Base-by-base conservation (phyloP, 805 yeast species). In the Metschnikowia kunwiensis region DNA sequence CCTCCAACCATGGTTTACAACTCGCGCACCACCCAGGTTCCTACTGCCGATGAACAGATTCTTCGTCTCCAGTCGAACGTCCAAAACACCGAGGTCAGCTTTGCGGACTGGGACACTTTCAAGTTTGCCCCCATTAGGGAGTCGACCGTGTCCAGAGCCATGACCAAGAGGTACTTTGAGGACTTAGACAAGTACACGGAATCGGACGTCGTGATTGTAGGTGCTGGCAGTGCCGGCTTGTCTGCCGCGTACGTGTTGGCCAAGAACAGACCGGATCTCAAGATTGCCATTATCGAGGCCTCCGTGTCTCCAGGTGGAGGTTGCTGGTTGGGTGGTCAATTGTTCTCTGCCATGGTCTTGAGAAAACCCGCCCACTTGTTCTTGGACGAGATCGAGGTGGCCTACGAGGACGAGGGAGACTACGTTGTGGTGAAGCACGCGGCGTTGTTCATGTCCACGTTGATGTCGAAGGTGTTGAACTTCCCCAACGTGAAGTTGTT, bases 251-350 rank as follows among this genome's bases (percentile, higher is more conserved):
- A 77, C 55, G 76, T 74, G 24, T 67, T 82, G 49, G 87, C 84
- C 33, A 78, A 73, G 57, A 76, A 80, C 53, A 74, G 89, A 57
- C 89, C 91, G 11, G 87, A 82, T 47, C 65, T 82, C 50, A 82
- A 78, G 57, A 75, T 82, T 46, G 86, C 86, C 43, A 77, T 80
- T 45, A 72, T 82, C 40, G 91, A 82, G 63, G 80, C 86, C 23
- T 72, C 74, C 44, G 86, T 82, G n/a, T 72, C 84, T 22, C 82
- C 84, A 37, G 89, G 89, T 40, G 91, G 89, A 44, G 91, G 91
- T 19, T 78, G 83, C 40, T 81, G 84, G 80, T 66, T 82, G 30
- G 86, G 86, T 38, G 91, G 88, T 9, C 86, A 80, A 57, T 65
- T 82, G 44, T 80, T 82, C 59, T 76, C 83, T 19, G 87, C 88